phyloP scores from a whole-genome alignment of 192 early-diverging fungal genomes.

The Podila epicladia region DNA sequence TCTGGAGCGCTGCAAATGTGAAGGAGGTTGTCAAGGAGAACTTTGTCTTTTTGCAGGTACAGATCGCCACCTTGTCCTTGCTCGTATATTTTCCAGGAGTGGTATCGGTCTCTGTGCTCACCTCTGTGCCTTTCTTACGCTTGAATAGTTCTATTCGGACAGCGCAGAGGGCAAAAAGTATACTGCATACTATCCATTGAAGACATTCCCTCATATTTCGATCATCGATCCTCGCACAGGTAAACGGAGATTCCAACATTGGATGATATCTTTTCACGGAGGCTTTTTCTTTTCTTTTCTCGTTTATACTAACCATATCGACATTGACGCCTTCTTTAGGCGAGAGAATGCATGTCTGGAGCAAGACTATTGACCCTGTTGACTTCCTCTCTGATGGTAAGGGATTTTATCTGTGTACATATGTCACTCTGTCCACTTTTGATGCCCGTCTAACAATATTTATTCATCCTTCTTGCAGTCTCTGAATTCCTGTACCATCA shows the following conservation, averaged over 20 bases:
- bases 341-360: conserved; percentile 83
- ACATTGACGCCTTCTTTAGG: conserved; percentile 52
- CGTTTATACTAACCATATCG: not conserved
- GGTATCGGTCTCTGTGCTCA: not conserved
- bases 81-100: not conserved
- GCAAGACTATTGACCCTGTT: conserved; percentile 57
- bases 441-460: not conserved
- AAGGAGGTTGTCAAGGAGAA: conserved; percentile 79
- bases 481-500: conserved; percentile 68
- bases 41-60: conserved; percentile 90
- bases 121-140: not conserved
- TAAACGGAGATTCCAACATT: conserved; percentile 22
- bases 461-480: conserved; percentile 28
- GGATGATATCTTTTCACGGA: not conserved
- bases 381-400: conserved; percentile 82
- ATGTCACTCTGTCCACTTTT: conserved; percentile 3
- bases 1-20: conserved; percentile 85
- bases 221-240: conserved; percentile 91
- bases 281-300: not conserved
- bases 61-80: not conserved
- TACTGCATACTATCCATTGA: conserved; percentile 75
- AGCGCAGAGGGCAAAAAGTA: conserved; percentile 78
- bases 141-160: conserved; percentile 54
- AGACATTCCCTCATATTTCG: conserved; percentile 83
- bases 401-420: not conserved